Conservation (phyloP, 345 rosid genomes). For the Heritiera fomes region DNA sequence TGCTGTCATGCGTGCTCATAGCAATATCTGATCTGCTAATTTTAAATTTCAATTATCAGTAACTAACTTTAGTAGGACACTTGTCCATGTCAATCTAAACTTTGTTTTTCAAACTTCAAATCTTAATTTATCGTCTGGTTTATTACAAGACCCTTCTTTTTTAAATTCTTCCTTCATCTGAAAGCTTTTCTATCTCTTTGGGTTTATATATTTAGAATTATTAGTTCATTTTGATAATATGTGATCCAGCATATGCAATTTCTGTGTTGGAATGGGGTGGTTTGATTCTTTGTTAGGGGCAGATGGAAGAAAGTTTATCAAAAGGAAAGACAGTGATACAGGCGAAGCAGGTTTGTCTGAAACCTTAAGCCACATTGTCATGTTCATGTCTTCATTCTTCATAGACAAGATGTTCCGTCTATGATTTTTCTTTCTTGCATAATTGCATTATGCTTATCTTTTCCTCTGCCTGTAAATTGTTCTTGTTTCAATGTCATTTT, state of each 20-base stretch:
- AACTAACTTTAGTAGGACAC: slow-evolving; percentile 2
- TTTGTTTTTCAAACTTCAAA: background rate
- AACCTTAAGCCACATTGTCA: background rate
- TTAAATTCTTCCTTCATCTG: background rate
- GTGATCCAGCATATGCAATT: slow-evolving; percentile 12
- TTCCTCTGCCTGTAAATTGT: background rate
- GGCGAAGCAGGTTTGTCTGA: slow-evolving; percentile 75
- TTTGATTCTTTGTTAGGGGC: slow-evolving; percentile 45
- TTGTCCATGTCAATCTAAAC: slow-evolving; percentile 2
- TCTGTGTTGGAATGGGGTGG: slow-evolving; percentile 40
- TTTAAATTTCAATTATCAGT: background rate
- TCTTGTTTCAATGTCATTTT: background rate
- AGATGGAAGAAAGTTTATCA: slow-evolving; percentile 59
- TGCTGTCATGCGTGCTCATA: background rate
- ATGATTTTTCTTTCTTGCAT: background rate
- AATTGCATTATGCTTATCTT: background rate
- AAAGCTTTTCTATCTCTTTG: slow-evolving; percentile 7
- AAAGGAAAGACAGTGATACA: slow-evolving; percentile 94
- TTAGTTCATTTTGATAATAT: slow-evolving; percentile 13
- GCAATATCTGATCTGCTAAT: background rate
- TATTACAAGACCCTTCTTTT: background rate
- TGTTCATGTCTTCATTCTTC: background rate
- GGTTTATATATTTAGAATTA: background rate
- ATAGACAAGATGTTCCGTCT: background rate
- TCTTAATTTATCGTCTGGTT: background rate